phyloP scores from a whole-genome alignment of 768 basidiomycete genomes.

The Serendipita vermifera region DNA sequence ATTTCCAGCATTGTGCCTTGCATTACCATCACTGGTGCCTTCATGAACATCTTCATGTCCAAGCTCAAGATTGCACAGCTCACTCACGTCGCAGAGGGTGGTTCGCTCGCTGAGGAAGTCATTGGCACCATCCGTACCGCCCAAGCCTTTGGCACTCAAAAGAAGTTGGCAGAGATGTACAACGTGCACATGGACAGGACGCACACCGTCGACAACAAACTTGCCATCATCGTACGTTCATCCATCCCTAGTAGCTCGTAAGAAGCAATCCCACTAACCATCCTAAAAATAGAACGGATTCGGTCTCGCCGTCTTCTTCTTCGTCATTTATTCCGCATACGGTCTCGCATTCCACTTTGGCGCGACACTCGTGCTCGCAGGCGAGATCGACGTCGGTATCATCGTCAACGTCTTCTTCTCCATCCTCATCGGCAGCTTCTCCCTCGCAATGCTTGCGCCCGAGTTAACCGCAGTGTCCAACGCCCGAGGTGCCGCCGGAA shows the following conservation, averaged over 20 bases:
- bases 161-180: constrained; percentile 49
- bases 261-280: too few relatives aligned
- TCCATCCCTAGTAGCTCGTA: too few relatives aligned
- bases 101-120: constrained; percentile 82
- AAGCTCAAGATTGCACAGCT: constrained; percentile 37
- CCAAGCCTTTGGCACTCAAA: constrained; percentile 81
- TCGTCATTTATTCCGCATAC: constrained; percentile 66
- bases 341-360: constrained; percentile 81
- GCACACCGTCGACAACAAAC: constrained; percentile 40
- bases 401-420: constrained; percentile 78
- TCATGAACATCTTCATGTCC: constrained; percentile 59
- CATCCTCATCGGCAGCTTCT: constrained; percentile 84
- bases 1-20: constrained; percentile 72
- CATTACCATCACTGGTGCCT: constrained; percentile 55
- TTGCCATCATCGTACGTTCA: constrained; percentile 46
- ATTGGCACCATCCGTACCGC: constrained; percentile 81
- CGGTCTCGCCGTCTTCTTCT: constrained; percentile 65
- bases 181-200: constrained; percentile 45
- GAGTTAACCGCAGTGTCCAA: constrained; percentile 72
- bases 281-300: too few relatives aligned
- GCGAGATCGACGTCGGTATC: constrained; percentile 50
- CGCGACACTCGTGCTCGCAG: constrained; percentile 62
- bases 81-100: constrained; percentile 62
- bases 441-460: constrained; percentile 69
- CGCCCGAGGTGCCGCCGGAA: constrained; percentile 77